Percentiles rank a stretch among this genome's conserved stretches.
Evolutionary conservation across 1,139 yeast species (phyloP).

Genomic region (Geotrichum europaeum): DNA sequence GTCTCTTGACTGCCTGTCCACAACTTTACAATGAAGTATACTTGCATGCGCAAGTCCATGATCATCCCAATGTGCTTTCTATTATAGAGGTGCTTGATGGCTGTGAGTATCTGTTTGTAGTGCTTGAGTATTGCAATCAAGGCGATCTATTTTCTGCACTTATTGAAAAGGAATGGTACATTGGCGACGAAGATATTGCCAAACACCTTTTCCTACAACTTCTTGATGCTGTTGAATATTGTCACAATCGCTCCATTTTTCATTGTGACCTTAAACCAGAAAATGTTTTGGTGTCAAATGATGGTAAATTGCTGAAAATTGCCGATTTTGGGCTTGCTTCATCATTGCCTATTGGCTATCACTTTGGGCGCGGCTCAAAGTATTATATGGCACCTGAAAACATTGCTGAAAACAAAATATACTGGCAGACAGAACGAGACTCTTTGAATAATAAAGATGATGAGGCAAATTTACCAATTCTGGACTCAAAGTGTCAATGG

Average conservation of each 20-base stretch:
- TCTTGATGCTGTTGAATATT: constrained; percentile 63
- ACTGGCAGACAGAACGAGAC: not conserved
- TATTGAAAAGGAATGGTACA: constrained; percentile 58
- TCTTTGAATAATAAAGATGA: not conserved
- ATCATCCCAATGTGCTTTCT: constrained; percentile 71
- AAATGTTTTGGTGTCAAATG: constrained; percentile 63
- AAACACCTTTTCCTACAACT: constrained; percentile 71
- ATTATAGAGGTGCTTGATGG: constrained; percentile 59
- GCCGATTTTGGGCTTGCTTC: constrained; percentile 89
- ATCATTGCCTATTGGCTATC: constrained; percentile 49
- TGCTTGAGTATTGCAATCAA: constrained; percentile 78
- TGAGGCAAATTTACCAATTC: not conserved
- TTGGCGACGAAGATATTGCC: constrained; percentile 48
- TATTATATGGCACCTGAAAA: constrained; percentile 91
- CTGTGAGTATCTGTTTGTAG: constrained; percentile 46
- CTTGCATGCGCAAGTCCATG: constrained; percentile 65
- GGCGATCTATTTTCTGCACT: constrained; percentile 81
- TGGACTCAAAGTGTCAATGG: not conserved
- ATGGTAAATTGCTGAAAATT: constrained; percentile 54
- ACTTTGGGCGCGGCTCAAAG: constrained; percentile 78
- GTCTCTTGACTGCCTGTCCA: constrained; percentile 21
- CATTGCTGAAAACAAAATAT: constrained; percentile 41
- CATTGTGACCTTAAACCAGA: constrained; percentile 95
- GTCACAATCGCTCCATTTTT: constrained; percentile 60
- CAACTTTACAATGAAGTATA: constrained; percentile 57